Base-by-base conservation (phyloP, 2,329 filamentous ascomycete genomes). In the Parastagonospora avenae region DNA sequence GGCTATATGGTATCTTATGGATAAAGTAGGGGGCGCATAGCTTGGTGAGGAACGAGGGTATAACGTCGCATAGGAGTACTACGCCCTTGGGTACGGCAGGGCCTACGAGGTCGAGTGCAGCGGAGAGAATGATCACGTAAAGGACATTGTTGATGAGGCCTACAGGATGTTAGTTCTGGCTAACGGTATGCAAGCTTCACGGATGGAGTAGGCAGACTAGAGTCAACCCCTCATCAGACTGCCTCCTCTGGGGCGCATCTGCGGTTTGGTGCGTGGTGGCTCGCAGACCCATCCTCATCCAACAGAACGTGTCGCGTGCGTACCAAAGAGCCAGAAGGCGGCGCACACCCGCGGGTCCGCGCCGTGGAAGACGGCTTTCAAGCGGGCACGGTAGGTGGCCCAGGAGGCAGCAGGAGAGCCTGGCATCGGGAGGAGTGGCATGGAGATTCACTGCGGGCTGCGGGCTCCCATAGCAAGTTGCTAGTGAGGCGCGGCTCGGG, bases 131-230 rank as follows among this genome's bases (percentile, higher is more conserved):
- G 73, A 97, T 90, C 48, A 97, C 93, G 76, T 97, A 97, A 76
- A 97, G 89, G 62, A 97, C 91, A 77, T 97, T 97, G 76, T 99
- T 97, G 72, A 97, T 94, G 14, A 94, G 79, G 45, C 91, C 91
- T 93, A 66, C 19, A 24, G 8, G 19, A 19, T 39, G 48, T 59
- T 45, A 52, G 53, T 32, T 24, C 8, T 37, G 19, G 19, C 19
- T 14, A 12, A 12, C 14, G 8, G 35, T 37, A 14, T 9, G 8
- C 30, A 35, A 46, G 15, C 5, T 24, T 24, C 19, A 24, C 19
- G 5, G 19, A 24, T 6, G 35, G 8, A 16, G n/a, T n/a, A 16
- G 14, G 14, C 35, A 37, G 19, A 10, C 35, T 12, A 16, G 15
- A 16, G 14, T 37, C 35, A 10, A 16, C 35, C 8, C 35, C 35